Conservation (phyloP, 2,329 filamentous ascomycete genomes). For the Pezicula radicicola region DNA sequence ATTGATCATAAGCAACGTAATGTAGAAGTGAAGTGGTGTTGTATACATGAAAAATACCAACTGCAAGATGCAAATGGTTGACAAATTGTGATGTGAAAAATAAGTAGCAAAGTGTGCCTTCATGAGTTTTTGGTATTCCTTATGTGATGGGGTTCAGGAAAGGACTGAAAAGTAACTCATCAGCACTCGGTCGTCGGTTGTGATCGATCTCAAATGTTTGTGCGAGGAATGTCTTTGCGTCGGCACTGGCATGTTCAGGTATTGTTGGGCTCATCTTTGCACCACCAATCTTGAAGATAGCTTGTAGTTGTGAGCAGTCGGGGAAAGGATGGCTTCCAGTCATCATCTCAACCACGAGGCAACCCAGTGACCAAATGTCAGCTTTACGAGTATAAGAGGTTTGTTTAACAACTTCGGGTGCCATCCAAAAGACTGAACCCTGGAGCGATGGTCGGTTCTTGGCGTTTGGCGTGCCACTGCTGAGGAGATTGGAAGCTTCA, state of each 20-base stretch:
- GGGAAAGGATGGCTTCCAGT: slow-evolving; percentile 95
- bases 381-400: slow-evolving; percentile 98
- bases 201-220: slow-evolving; percentile 96
- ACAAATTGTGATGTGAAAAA: not conserved
- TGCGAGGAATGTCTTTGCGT: slow-evolving; percentile 78
- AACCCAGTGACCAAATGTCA: slow-evolving; percentile 97
- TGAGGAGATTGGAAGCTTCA: slow-evolving; percentile 83
- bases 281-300: slow-evolving; percentile 97
- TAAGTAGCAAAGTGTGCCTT: too few relatives aligned
- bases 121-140: not conserved
- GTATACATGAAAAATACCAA: slow-evolving; percentile 4
- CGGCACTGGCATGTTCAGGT: slow-evolving; percentile 79
- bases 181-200: slow-evolving; percentile 85
- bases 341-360: slow-evolving; percentile 98
- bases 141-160: slow-evolving; percentile 74
- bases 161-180: slow-evolving; percentile 80
- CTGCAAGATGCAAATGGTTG: slow-evolving; percentile 6
- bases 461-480: slow-evolving; percentile 58
- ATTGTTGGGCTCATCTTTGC: slow-evolving; percentile 84
- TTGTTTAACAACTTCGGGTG: slow-evolving; percentile 95
- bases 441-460: slow-evolving; percentile 78
- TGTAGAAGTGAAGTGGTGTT: too few relatives aligned
- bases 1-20: too few relatives aligned
- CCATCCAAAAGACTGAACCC: slow-evolving; percentile 99
- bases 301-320: slow-evolving; percentile 93